phyloP scores from a whole-genome alignment of 345 rosid genomes.

The Syzygium jambos region DNA sequence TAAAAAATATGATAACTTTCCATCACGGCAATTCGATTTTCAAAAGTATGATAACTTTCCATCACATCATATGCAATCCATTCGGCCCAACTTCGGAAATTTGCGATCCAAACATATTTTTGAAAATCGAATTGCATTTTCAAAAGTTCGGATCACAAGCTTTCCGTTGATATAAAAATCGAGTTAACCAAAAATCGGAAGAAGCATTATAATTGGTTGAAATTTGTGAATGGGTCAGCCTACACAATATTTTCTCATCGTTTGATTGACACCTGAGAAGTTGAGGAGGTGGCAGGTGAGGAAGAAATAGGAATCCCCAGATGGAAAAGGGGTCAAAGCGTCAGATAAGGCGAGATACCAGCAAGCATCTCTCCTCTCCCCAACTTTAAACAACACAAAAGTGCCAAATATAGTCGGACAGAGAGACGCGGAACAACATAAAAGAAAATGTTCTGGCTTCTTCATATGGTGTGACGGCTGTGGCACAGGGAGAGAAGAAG shows the following conservation, averaged over 20 bases:
- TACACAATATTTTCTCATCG: too few species aligned
- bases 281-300: neutral
- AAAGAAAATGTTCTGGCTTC: neutral
- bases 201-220: too few species aligned
- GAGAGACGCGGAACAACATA: neutral
- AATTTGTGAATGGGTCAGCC: too few species aligned
- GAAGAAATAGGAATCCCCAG: neutral
- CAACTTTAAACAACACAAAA: neutral
- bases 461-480: neutral
- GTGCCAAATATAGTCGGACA: neutral
- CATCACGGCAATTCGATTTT: neutral
- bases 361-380: neutral
- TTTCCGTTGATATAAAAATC: too few species aligned
- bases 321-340: neutral
- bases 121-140: neutral
- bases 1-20: neutral
- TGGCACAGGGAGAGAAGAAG: neutral
- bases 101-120: fast-evolving
- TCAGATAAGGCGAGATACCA: neutral
- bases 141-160: neutral
- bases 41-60: neutral
- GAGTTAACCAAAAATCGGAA: too few species aligned
- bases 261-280: neutral
- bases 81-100: neutral
- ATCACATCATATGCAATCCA: neutral